Evolutionary conservation across 208 protist genomes (phyloP).

Genomic region (Wallacemonas sp.): DNA sequence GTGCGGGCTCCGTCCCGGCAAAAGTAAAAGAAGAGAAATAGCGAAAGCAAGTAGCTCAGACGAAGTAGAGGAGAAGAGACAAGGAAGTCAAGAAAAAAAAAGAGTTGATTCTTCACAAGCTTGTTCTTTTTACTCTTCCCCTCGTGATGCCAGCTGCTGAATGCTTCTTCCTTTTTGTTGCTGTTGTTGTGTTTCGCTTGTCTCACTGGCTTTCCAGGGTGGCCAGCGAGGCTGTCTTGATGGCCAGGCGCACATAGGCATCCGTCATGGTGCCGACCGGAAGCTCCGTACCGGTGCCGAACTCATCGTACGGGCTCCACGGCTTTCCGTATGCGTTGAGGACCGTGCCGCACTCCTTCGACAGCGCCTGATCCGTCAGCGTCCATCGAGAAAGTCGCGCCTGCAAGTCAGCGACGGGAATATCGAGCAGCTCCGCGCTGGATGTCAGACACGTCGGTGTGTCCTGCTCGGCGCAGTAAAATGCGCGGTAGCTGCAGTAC

Average conservation of each 20-base stretch:
- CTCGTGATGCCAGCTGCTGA: neutral
- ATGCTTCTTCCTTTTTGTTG: neutral
- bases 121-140: neutral
- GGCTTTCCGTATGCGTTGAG: slow-evolving; percentile 5
- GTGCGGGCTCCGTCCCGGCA: neutral
- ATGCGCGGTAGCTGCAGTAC: slow-evolving; percentile 11
- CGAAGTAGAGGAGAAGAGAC: neutral
- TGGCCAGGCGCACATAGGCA: slow-evolving; percentile 2
- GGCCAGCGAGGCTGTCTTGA: neutral
- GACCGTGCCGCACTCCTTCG: slow-evolving; percentile 8
- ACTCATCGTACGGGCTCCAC: slow-evolving; percentile 5
- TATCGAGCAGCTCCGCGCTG: neutral
- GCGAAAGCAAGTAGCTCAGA: neutral
- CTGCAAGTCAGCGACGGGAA: neutral
- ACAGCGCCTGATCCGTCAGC: neutral
- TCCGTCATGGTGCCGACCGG: neutral
- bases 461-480: neutral
- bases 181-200: neutral
- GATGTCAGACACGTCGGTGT: neutral
- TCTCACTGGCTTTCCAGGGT: neutral
- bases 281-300: neutral
- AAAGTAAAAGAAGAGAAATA: neutral
- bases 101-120: neutral
- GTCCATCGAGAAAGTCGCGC: neutral
- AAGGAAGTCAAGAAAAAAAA: neutral